Evolutionary conservation across 148 eudicot genomes (phyloP).

Genomic region (Heliamphora exappendiculata): DNA sequence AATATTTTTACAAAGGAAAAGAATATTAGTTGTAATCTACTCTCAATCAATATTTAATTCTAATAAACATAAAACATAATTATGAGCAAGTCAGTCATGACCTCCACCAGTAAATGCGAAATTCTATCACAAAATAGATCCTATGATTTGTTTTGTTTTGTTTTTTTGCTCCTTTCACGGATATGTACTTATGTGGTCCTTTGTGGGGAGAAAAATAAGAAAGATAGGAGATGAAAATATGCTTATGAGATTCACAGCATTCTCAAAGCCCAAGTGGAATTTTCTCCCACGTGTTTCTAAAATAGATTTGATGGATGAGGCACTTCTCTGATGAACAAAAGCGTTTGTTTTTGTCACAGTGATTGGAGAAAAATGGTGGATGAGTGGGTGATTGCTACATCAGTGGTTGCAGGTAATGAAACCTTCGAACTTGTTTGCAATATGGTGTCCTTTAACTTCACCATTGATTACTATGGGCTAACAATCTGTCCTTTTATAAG

Average conservation of each 20-base stretch:
- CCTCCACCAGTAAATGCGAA: background rate
- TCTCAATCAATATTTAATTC: too few relatives aligned
- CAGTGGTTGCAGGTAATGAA: background rate
- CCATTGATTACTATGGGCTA: background rate
- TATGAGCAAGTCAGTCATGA: too few relatives aligned
- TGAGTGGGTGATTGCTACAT: background rate
- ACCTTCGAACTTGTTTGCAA: background rate
- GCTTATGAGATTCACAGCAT: background rate
- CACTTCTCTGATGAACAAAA: background rate
- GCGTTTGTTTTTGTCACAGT: background rate
- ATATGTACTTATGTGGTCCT: background rate
- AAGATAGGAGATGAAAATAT: background rate
- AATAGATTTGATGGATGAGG: background rate
- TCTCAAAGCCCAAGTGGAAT: background rate
- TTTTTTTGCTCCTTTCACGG: too few relatives aligned
- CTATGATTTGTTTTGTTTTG: too few relatives aligned
- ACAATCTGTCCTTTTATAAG: background rate
- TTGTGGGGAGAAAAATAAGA: background rate
- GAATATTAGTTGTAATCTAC: too few relatives aligned
- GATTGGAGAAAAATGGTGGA: background rate
- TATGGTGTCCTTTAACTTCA: background rate
- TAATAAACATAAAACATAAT: too few relatives aligned
- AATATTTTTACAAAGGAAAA: too few relatives aligned
- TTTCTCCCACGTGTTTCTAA: background rate
- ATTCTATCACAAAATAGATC: background rate